Percentiles rank a stretch among this genome's conserved stretches.
These are phyloP conservation scores for Scleroderma citrinum DNA, from an alignment of 768 basidiomycete species.

Conservation along the genomic window DNA sequence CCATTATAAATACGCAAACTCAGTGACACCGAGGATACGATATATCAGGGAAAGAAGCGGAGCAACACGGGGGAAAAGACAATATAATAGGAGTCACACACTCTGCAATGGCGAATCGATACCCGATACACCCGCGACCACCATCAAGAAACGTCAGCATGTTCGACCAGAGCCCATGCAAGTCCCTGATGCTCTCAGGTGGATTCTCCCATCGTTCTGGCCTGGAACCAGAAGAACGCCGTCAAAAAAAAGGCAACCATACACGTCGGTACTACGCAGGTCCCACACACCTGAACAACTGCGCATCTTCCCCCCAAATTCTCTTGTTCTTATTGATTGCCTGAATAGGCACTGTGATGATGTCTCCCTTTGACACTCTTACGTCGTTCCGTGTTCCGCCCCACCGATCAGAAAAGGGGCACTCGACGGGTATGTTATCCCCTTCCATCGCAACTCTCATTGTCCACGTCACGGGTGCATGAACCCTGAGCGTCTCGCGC, in stretches of 20 bases:
- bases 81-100: conserved; percentile 29
- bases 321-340: conserved; percentile 49
- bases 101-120: conserved; percentile 56
- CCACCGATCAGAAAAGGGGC: conserved; percentile 27
- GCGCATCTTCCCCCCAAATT: conserved; percentile 66
- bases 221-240: conserved; percentile 24
- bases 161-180: conserved; percentile 49
- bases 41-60: conserved; percentile 4
- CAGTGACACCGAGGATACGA: background rate
- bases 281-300: conserved; percentile 50
- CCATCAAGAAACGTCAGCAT: conserved; percentile 55
- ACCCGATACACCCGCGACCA: conserved; percentile 57
- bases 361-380: conserved; percentile 42
- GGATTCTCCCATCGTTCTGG: conserved; percentile 50
- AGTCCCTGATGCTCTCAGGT: conserved; percentile 30
- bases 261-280: background rate
- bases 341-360: conserved; percentile 54
- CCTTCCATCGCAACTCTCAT: conserved; percentile 46
- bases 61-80: conserved; percentile 6
- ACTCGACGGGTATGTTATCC: conserved; percentile 47
- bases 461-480: conserved; percentile 52
- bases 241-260: conserved; percentile 18
- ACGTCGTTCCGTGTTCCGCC: conserved; percentile 30
- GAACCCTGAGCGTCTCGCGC: conserved; percentile 50
- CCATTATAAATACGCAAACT: background rate